Conservation (phyloP, 768 basidiomycete genomes). For the Mycena floridula region DNA sequence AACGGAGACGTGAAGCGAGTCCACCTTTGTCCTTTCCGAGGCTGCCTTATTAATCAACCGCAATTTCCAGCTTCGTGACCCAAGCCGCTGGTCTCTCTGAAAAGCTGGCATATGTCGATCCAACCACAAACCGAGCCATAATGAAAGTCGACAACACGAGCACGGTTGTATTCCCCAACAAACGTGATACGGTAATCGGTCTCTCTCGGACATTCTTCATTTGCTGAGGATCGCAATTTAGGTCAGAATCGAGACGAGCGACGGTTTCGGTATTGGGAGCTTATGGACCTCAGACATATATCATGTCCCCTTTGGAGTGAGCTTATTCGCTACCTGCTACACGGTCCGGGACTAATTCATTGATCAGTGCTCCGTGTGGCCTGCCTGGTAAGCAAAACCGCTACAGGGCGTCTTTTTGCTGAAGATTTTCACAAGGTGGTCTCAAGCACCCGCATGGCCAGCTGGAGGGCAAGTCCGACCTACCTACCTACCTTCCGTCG, state of each 20-base stretch:
- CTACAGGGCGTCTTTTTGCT: not conserved
- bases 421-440: constrained; percentile 28
- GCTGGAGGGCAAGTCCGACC: constrained; percentile 40
- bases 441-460: constrained; percentile 56
- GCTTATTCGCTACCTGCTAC: constrained; percentile 9
- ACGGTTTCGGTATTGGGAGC: constrained; percentile 51
- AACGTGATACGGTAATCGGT: constrained; percentile 64
- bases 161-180: constrained; percentile 41
- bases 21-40: not conserved
- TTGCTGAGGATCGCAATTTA: too few species aligned
- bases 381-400: constrained; percentile 54
- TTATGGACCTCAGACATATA: constrained; percentile 61
- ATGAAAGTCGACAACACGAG: constrained; percentile 73
- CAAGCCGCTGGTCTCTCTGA: constrained; percentile 37
- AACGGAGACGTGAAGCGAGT: constrained; percentile 53
- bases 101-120: constrained; percentile 57
- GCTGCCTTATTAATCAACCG: constrained; percentile 2
- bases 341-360: not conserved
- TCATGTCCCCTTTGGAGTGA: constrained; percentile 59
- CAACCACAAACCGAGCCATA: constrained; percentile 62
- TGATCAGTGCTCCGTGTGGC: constrained; percentile 64
- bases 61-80: constrained; percentile 38
- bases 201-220: too few species aligned
- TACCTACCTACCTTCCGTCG: not conserved
- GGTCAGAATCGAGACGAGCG: constrained; percentile 57